These are phyloP conservation scores for Acanthamoeba polyphaga DNA, from an alignment of 208 protist genomes.

Conservation along the genomic window DNA sequence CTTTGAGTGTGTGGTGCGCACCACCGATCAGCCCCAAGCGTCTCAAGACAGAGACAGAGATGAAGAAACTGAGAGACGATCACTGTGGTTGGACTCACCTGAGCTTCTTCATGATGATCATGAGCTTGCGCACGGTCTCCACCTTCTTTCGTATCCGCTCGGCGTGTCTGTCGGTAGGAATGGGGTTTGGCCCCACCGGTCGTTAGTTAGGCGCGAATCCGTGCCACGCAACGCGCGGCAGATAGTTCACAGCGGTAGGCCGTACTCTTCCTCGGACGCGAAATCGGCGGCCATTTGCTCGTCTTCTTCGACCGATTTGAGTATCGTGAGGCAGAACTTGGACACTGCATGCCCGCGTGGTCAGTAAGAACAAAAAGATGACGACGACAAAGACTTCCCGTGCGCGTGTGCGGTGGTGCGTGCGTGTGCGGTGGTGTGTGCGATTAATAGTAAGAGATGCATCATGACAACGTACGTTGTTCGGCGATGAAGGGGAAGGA, in stretches of 20 bases:
- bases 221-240: not conserved
- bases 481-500: constrained; percentile 69
- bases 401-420: not conserved
- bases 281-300: constrained; percentile 46
- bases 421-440: not conserved
- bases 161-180: not conserved
- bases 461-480: constrained; percentile 5
- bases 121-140: constrained; percentile 47
- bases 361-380: not conserved
- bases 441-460: not conserved
- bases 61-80: not conserved
- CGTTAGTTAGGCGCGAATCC: not conserved
- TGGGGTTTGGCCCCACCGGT: too few relatives aligned
- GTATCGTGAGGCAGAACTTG: constrained; percentile 31
- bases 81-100: not conserved
- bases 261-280: constrained; percentile 47
- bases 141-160: constrained; percentile 46
- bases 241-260: not conserved
- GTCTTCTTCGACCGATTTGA: constrained; percentile 41
- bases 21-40: not conserved
- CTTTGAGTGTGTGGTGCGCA: not conserved
- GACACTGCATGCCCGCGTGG: not conserved
- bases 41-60: too few relatives aligned
- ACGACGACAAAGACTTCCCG: not conserved
- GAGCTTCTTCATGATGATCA: constrained; percentile 68